Base-by-base conservation (phyloP, 2,329 filamentous ascomycete species). In the Pezicula radicicola region DNA sequence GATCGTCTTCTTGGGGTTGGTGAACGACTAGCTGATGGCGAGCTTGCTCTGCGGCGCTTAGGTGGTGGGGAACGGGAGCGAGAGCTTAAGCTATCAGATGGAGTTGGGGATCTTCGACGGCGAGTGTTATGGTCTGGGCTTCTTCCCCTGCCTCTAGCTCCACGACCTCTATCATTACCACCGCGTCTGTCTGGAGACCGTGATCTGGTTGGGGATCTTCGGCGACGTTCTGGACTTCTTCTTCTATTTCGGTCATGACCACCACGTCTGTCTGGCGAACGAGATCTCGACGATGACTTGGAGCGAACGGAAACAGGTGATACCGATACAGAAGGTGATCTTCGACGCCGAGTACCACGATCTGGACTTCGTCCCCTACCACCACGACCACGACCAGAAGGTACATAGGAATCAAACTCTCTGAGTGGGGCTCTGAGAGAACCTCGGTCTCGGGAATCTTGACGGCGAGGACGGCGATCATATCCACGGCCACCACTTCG, bases 391-490 rank as follows among this genome's bases (percentile, higher is more conserved):
- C 58, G 59, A 48, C 54, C 56, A 50, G 51, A 58, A 48, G 67
- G 67, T 50, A 66, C 62, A 49, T 68, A 70, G 33, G 63, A 63
- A 60, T 67, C 69, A 16, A 51, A 55, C 47, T 58, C 61, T 52
- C 66, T 59, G 7, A 55, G 56, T 19, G 57, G 58, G n/a, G 39
- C 52, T 36, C 60, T 55, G 40, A 70, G 68, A 16, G 64, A 63
- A 19, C 67, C 67, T 43, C 68, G 65, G 19, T 67, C 65, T 49
- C 69, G 65, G 1, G 70, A 68, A 49, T 68, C 66, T 50, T 66
- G 67, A 49, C 71, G 65, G 30, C 68, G 67, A 36, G 51, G 58
- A 7, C 77, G 75, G 54, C 72, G 64, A 50, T 71, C 69, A 48
- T 72, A 70, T 83, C 60, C 60, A 30, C 62, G 53, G 18, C 63